A percentile compares a stretch with the other conserved stretches of the same genome.
phyloP scores from a whole-genome alignment of 1,139 yeast genomes.

The Kodamaea alishanica region DNA sequence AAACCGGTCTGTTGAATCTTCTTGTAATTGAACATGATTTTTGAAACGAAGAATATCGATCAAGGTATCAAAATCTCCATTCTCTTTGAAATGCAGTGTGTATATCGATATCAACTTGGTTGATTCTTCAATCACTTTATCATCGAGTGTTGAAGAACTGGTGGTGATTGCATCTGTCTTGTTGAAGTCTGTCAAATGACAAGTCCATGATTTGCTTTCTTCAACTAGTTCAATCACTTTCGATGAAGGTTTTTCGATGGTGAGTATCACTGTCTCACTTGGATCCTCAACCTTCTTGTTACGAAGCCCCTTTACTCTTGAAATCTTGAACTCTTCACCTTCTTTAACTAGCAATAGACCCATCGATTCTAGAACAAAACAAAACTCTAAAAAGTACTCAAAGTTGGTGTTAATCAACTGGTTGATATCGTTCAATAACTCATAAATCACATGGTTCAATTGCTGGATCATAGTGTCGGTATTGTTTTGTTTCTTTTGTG shows the following conservation, averaged over 20 bases:
- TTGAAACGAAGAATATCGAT: constrained; percentile 29
- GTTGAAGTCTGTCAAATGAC: constrained; percentile 20
- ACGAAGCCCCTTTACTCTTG: constrained; percentile 68
- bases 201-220: constrained; percentile 27
- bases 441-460: constrained; percentile 22
- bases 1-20: constrained; percentile 28
- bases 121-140: constrained; percentile 17
- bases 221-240: constrained; percentile 29
- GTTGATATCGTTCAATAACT: constrained; percentile 20
- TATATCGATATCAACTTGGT: constrained; percentile 17
- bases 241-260: constrained; percentile 24
- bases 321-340: constrained; percentile 40
- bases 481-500: constrained; percentile 29
- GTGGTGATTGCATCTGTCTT: not conserved
- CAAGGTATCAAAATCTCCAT: constrained; percentile 24
- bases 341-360: constrained; percentile 63
- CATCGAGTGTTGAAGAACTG: constrained; percentile 7
- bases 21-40: constrained; percentile 35
- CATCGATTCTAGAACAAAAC: constrained; percentile 68
- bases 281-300: constrained; percentile 30
- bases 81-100: constrained; percentile 18
- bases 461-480: constrained; percentile 27
- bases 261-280: constrained; percentile 18
- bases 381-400: constrained; percentile 42
- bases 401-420: constrained; percentile 21